Evolutionary conservation across 1,284 basidiomycete genomes (phyloP), one percentile per base, ranked within the genome.

Genomic region (Trametes hirsuta): DNA sequence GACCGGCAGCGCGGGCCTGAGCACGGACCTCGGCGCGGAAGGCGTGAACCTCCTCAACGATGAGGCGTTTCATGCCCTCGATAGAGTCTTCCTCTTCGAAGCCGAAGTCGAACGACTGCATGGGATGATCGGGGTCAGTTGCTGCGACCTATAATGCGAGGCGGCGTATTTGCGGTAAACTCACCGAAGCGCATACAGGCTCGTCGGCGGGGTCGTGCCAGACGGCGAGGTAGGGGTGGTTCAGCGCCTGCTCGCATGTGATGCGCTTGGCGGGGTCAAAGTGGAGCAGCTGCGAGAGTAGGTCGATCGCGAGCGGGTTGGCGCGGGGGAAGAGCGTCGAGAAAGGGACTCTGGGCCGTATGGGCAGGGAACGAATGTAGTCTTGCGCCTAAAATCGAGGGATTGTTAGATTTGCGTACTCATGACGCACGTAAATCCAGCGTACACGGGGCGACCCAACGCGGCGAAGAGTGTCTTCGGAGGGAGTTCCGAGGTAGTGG

Each of bases 181-280:
- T 54, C 41, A 70, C 63, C 25, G 65, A 61, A 14, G 62, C 62
- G 53, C 94, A 96, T 40, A 83, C 69, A 1, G 94, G 94, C 75
- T 96, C 94, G 72, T 96, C 94, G 12, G 89, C 85, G n/a, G 93
- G 94, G 74, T 97, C 94, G 71, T 97, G 94, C 95, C 94, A 97
- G 10, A 96, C 94, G 56, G 90, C 83, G 51, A 96, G 80, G 75
- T 99, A 99, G 0, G 96, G 94, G 73, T 99, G 97, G 61, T 91
- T 90, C 44, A 99, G 81, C 0, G 97, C 97, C 71, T 98, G 90
- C 70, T 98, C 94, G 75, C 97, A 99, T 58, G 90, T 93, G 75
- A 98, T 97, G 52, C 97, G 90, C 77, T 94, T 93, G 15, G 94
- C 90, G 18, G 97, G 97, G 74, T 99, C 97, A 72, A 99, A 99